phyloP scores from a whole-genome alignment of 2,329 filamentous ascomycete genomes.

The Pleurostoma richardsiae region DNA sequence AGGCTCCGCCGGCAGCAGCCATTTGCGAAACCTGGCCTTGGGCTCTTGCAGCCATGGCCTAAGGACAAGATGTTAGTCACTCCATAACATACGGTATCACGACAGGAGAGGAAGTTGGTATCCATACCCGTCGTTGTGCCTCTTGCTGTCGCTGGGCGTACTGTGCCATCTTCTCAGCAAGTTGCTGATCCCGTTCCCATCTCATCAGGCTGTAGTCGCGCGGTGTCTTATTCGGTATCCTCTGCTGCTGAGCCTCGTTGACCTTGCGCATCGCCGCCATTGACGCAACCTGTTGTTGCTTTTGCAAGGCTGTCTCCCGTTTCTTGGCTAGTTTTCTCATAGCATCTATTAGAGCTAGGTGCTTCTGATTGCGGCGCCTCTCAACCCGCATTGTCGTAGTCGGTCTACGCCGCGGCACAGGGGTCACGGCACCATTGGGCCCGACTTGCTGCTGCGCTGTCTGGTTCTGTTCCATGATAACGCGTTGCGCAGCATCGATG shows the following conservation, averaged over 20 bases:
- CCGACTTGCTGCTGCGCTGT: conserved; percentile 31
- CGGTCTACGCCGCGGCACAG: conserved; percentile 56
- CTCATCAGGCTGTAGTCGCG: conserved; percentile 87
- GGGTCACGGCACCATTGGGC: conserved; percentile 37
- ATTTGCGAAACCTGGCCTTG: conserved; percentile 40
- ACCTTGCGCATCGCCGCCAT: conserved; percentile 78
- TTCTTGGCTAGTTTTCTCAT: conserved; percentile 97
- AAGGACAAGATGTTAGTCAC: neutral
- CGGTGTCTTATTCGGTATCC: conserved; percentile 64
- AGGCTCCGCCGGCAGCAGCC: conserved; percentile 32
- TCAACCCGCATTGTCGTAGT: conserved; percentile 83
- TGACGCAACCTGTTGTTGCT: conserved; percentile 76
- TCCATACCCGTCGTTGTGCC: conserved; percentile 48
- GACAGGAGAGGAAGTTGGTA: neutral
- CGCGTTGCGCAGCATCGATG: conserved; percentile 54
- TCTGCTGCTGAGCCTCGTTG: conserved; percentile 54
- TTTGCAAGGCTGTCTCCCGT: conserved; percentile 77
- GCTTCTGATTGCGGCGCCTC: conserved; percentile 77
- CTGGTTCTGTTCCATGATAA: conserved; percentile 49
- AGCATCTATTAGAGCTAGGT: conserved; percentile 83
- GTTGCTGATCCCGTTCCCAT: conserved; percentile 73
- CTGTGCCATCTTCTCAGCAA: conserved; percentile 55
- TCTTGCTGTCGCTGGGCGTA: conserved; percentile 58
- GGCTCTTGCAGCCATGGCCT: conserved; percentile 38
- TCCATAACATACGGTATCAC: neutral